Evolutionary conservation across 1,139 yeast species (phyloP).

Genomic region (Scheffersomyces parashehatae): DNA sequence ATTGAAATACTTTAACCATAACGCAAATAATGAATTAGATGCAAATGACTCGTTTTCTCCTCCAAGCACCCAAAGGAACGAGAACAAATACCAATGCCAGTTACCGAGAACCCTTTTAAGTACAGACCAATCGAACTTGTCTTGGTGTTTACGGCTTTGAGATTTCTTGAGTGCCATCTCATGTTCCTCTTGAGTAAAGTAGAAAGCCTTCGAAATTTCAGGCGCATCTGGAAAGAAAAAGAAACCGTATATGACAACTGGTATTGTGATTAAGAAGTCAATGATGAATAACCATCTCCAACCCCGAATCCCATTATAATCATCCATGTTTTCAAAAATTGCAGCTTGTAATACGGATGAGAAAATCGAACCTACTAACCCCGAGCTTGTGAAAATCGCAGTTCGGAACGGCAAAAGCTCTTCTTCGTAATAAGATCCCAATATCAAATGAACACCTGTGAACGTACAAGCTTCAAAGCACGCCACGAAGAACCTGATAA

Average conservation of each 20-base stretch:
- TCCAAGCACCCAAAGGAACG: constrained; percentile 57
- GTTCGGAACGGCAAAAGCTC: constrained; percentile 48
- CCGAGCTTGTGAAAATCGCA: constrained; percentile 55
- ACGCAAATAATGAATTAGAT: constrained; percentile 52
- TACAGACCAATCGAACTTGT: constrained; percentile 45
- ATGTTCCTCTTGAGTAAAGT: constrained; percentile 36
- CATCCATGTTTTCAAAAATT: constrained; percentile 32
- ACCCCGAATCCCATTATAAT: constrained; percentile 30
- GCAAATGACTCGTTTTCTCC: constrained; percentile 60
- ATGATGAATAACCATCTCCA: constrained; percentile 45
- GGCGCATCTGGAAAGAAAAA: constrained; percentile 62
- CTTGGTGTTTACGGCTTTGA: constrained; percentile 27
- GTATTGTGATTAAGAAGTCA: constrained; percentile 39
- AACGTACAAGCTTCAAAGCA: constrained; percentile 57
- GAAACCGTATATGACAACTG: constrained; percentile 55
- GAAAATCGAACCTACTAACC: constrained; percentile 53
- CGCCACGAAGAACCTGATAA: constrained; percentile 55
- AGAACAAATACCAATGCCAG: constrained; percentile 63
- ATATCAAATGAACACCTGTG: constrained; percentile 52
- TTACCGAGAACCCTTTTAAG: constrained; percentile 48
- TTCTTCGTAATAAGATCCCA: constrained; percentile 56
- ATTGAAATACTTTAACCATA: constrained; percentile 46
- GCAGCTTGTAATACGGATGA: constrained; percentile 38
- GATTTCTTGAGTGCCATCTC: constrained; percentile 27
- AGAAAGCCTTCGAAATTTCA: constrained; percentile 38